Conservation (phyloP, 2,329 filamentous ascomycete genomes). For the Calonectria honghensis region DNA sequence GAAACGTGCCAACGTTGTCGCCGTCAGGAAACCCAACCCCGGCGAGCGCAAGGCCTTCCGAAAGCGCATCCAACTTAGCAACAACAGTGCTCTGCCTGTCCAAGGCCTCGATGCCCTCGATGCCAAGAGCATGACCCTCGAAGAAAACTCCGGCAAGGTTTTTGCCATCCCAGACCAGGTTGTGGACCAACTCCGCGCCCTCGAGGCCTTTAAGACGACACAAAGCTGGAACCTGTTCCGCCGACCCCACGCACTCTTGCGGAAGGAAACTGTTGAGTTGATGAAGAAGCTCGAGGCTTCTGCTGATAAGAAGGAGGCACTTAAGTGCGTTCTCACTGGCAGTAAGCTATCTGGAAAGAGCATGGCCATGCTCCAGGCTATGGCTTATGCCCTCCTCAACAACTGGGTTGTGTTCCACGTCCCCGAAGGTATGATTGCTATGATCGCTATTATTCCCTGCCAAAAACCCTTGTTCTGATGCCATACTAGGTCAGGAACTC, state of each 20-base stretch:
- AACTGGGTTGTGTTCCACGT: constrained; percentile 93
- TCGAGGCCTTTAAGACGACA: constrained; percentile 92
- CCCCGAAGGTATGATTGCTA: constrained; percentile 82
- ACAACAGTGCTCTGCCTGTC: constrained; percentile 92
- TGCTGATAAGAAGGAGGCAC: constrained; percentile 69
- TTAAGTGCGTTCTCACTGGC: constrained; percentile 83
- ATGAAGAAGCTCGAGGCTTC: constrained; percentile 77
- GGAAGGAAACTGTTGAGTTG: constrained; percentile 85
- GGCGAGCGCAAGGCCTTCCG: constrained; percentile 92
- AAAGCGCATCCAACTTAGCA: constrained; percentile 93
- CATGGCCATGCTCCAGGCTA: constrained; percentile 87
- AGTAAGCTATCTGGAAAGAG: constrained; percentile 89
- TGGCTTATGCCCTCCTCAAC: constrained; percentile 87
- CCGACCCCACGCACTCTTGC: constrained; percentile 85
- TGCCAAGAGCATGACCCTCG: constrained; percentile 71
- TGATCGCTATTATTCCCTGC: constrained; percentile 46
- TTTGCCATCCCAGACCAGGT: constrained; percentile 80
- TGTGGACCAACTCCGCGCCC: constrained; percentile 87
- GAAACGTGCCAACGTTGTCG: constrained; percentile 66
- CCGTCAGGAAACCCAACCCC: constrained; percentile 75
- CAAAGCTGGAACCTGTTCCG: constrained; percentile 94
- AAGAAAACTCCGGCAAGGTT: constrained; percentile 78
- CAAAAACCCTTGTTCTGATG: constrained; percentile 33
- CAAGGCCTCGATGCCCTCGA: constrained; percentile 78
- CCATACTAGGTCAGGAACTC: constrained; percentile 80